These are phyloP conservation scores for Picocystis sp. DNA, from an alignment of 163 green algal species.

Conservation along the genomic window DNA sequence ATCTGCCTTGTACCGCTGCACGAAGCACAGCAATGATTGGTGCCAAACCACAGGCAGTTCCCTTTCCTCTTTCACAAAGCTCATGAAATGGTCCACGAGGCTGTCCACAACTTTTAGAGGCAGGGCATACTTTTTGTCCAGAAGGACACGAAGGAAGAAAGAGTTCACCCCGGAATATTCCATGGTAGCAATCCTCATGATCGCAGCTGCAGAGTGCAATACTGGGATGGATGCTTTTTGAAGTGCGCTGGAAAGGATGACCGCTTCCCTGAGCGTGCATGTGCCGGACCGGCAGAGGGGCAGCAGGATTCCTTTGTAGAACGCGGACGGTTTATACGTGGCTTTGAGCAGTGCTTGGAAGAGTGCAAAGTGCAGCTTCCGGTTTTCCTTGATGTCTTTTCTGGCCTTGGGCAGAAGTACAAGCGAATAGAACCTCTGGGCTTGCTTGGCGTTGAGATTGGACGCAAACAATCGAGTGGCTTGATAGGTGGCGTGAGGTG, in stretches of 20 bases:
- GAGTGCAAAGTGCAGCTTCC: conserved; percentile 84
- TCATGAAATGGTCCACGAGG: conserved; percentile 70
- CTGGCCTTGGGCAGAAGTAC: conserved; percentile 55
- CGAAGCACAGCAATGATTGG: conserved; percentile 81
- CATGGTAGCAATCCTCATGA: conserved; percentile 69
- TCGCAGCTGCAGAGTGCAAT: conserved; percentile 76
- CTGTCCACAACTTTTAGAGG: conserved; percentile 49
- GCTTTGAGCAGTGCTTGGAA: conserved; percentile 86
- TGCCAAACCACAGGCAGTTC: conserved; percentile 94
- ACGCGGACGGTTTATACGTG: conserved; percentile 89
- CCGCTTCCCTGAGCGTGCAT: conserved; percentile 85
- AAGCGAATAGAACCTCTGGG: conserved; percentile 75
- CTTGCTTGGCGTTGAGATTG: conserved; percentile 77
- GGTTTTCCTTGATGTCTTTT: conserved; percentile 40
- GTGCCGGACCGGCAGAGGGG: conserved; percentile 62
- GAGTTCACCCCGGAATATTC: conserved; percentile 77
- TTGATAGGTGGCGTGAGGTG: conserved; percentile 68
- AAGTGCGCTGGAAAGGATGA: conserved; percentile 72
- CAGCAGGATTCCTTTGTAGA: conserved; percentile 94
- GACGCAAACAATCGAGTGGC: conserved; percentile 90
- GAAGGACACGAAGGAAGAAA: conserved; percentile 94
- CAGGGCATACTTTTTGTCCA: conserved; percentile 98
- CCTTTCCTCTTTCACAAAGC: conserved; percentile 69
- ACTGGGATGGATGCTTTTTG: conserved; percentile 54
- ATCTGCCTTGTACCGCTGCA: conserved; percentile 87